A percentile compares a stretch with the other conserved stretches of the same genome.
Conservation (phyloP, 306 rosid species). For the Ormosia semicastrata region DNA sequence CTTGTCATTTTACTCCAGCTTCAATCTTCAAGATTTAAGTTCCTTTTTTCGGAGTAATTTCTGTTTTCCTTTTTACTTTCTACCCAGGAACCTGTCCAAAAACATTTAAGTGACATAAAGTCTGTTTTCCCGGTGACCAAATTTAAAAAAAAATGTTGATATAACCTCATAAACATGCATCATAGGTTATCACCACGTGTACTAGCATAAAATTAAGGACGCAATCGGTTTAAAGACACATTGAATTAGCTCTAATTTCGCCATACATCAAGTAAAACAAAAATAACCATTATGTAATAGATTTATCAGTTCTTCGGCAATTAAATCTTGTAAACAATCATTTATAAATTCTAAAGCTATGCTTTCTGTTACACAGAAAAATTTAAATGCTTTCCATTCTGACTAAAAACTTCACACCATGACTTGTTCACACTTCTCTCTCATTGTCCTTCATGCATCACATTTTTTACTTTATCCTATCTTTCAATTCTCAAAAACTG, state of each 20-base stretch:
- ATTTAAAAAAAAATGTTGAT: not conserved
- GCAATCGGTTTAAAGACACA: not conserved
- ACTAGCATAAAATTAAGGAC: not conserved
- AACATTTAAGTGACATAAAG: not conserved
- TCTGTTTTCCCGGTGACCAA: not conserved
- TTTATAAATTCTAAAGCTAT: no score
- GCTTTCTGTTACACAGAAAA: not conserved
- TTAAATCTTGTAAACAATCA: not conserved
- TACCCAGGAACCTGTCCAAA: not conserved
- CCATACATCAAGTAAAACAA: not conserved
- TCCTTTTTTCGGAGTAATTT: not conserved
- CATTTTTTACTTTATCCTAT: not conserved
- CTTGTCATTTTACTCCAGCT: not conserved
- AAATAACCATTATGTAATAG: not conserved
- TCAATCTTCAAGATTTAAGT: not conserved
- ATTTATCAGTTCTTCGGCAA: not conserved
- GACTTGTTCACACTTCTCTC: not conserved
- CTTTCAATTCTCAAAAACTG: not conserved
- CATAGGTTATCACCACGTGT: not conserved
- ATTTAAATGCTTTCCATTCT: not conserved
- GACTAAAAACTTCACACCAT: not conserved
- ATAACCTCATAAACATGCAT: not conserved
- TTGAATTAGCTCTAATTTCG: not conserved
- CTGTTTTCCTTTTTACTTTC: not conserved
- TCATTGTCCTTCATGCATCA: not conserved